Conservation (phyloP, 2,329 filamentous ascomycete species). For the Alternaria brassicicola region DNA sequence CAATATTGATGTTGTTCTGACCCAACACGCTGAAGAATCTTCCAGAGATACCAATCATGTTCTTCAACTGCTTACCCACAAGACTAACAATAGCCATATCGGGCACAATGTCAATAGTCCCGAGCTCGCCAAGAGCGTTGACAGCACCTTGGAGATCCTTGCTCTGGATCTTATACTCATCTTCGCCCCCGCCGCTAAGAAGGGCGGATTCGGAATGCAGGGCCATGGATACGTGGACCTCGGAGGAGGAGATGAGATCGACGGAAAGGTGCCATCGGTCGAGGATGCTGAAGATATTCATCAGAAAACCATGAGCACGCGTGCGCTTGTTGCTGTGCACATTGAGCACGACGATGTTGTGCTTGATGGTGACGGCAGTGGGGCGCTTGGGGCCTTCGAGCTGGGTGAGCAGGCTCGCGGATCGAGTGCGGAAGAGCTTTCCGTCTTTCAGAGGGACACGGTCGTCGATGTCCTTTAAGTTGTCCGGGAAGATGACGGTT, state of each 20-base stretch:
- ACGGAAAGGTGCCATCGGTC: constrained; percentile 87
- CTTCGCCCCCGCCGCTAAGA: constrained; percentile 53
- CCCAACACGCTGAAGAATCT: constrained; percentile 94
- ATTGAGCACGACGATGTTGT: constrained; percentile 95
- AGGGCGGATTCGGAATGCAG: constrained; percentile 77
- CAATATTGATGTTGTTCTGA: constrained; percentile 93
- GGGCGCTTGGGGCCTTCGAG: constrained; percentile 58
- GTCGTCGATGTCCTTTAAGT: constrained; percentile 59
- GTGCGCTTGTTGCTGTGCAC: constrained; percentile 97
- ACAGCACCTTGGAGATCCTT: constrained; percentile 60
- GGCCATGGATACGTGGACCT: constrained; percentile 97
- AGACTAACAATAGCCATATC: constrained; percentile 96
- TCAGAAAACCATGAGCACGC: constrained; percentile 94
- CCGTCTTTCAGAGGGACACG: constrained; percentile 64
- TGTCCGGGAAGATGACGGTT: constrained; percentile 83
- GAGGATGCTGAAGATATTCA: constrained; percentile 88
- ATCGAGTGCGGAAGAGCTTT: constrained; percentile 58
- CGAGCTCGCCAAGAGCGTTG: constrained; percentile 76
- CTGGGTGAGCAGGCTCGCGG: constrained; percentile 51
- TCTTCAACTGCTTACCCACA: constrained; percentile 95
- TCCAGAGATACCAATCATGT: constrained; percentile 90
- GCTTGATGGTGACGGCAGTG: constrained; percentile 89
- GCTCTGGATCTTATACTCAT: constrained; percentile 56
- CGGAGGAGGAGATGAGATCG: constrained; percentile 93
- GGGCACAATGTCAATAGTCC: constrained; percentile 86